Evolutionary conservation across 768 basidiomycete genomes (phyloP).

Genomic region (Auriscalpium microsporum): DNA sequence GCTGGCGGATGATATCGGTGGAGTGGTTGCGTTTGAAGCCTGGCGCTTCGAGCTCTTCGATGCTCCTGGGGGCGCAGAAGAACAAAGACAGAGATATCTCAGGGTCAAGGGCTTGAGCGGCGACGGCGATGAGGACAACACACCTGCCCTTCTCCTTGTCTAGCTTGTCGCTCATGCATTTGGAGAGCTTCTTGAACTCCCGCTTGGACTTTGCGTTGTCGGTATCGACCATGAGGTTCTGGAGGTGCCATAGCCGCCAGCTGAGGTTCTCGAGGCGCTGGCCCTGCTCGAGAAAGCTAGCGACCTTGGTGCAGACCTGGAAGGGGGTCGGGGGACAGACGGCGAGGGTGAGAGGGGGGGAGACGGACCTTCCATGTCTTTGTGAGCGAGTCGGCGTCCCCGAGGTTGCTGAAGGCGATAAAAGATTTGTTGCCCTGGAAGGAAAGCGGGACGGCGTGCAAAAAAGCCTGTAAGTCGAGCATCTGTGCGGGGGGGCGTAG

Average conservation of each 20-base stretch:
- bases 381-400: constrained; percentile 76
- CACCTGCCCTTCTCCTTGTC: constrained; percentile 90
- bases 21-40: constrained; percentile 76
- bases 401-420: constrained; percentile 84
- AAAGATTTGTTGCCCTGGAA: constrained; percentile 86
- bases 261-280: constrained; percentile 87
- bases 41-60: constrained; percentile 78
- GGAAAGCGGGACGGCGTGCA: constrained; percentile 10
- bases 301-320: constrained; percentile 85
- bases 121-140: constrained; percentile 23
- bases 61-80: constrained; percentile 44
- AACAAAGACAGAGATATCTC: not conserved
- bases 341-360: constrained; percentile 5
- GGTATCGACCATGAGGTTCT: constrained; percentile 84
- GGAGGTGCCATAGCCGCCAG: constrained; percentile 90
- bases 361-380: constrained; percentile 81
- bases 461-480: constrained; percentile 12
- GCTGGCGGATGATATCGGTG: constrained; percentile 70
- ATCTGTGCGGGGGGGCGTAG: not conserved
- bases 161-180: constrained; percentile 83
- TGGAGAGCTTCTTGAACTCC: constrained; percentile 84
- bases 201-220: constrained; percentile 86
- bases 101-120: constrained; percentile 8
- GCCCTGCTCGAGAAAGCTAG: constrained; percentile 84
- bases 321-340: not conserved